These are phyloP conservation scores for Carex myosuroides DNA, from an alignment of 176 grass and related monocot genomes.

Conservation along the genomic window DNA sequence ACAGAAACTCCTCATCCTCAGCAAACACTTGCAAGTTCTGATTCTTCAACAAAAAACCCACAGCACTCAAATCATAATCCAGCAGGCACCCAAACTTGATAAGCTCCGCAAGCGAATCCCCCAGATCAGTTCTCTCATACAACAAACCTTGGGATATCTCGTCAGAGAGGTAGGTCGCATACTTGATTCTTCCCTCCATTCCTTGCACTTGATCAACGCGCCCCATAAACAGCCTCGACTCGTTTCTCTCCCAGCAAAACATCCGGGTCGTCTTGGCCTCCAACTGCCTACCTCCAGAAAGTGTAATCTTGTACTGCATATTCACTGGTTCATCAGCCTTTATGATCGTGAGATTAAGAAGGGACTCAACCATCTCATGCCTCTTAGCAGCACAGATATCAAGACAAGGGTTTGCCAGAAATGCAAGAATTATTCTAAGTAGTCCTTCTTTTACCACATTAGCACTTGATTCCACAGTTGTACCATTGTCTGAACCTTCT, in stretches of 20 bases:
- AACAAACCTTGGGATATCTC: constrained; percentile 59
- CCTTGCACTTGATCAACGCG: not conserved
- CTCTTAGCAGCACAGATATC: constrained; percentile 29
- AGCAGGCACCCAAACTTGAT: constrained; percentile 43
- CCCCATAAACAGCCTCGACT: constrained; percentile 29
- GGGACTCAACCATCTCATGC: constrained; percentile 27
- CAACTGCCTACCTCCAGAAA: constrained; percentile 22
- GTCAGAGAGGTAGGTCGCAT: constrained; percentile 36
- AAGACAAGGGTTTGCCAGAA: constrained; percentile 29
- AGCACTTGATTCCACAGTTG: not conserved
- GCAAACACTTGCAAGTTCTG: too few relatives aligned
- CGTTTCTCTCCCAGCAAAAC: constrained; percentile 51
- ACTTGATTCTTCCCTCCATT: constrained; percentile 36
- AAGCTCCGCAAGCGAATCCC: constrained; percentile 39
- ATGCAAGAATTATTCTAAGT: constrained; percentile 32
- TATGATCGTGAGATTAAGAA: constrained; percentile 36
- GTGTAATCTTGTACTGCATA: constrained; percentile 30
- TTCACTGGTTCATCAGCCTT: constrained; percentile 32
- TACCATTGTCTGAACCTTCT: not conserved
- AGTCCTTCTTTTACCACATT: constrained; percentile 33
- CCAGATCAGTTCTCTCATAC: constrained; percentile 38
- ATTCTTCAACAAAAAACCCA: constrained; percentile 39
- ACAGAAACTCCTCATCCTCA: too few relatives aligned
- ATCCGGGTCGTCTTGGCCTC: constrained; percentile 22
- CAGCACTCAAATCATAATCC: constrained; percentile 38